Base-by-base conservation (phyloP, 2,329 filamentous ascomycete genomes). In the Botrytis squamosa region DNA sequence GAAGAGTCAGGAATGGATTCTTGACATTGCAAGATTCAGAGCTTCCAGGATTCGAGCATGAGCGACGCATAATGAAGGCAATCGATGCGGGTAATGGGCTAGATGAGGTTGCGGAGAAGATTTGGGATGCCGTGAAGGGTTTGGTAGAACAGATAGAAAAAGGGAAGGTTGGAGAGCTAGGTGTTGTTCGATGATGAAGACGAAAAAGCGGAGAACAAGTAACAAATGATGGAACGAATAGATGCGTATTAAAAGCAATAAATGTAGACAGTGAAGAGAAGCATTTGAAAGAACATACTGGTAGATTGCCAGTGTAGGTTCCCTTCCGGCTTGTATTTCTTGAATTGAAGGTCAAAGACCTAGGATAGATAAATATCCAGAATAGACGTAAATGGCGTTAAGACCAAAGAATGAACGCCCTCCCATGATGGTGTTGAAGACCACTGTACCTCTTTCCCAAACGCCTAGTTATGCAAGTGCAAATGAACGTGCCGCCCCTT, bases 1-100 rank as follows among this genome's bases (percentile, higher is more conserved):
- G 87, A 75, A 88, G 90, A 16, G 96, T 98, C 22, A 85, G 93
- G 33, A 88, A 90, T 75, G 81, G 97, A 68, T 98, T 97, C 82
- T 87, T 86, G 84, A 86, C 84, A 0, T 78, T 91, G 74, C 85
- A 84, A n/a, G 40, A 73, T 16, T 73, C 75, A 1, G 75, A 76
- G 40, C 80, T 81, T 80, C 44, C 20, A 42, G 70, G 70, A 1
- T 67, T 72, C 14, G 73, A 85, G 88, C 80, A 85, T 86, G 78
- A 85, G 85, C 77, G 85, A 87, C 66, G 44, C 81, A 86, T 88
- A 74, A 82, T 89, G 62, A 82, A 85, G 59, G 85, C 89, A 7
- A 83, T 88, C 16, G 85, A 89, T 79, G 88, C 88, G 2, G 86
- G 87, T 0, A 81, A 84, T 2, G 85, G 82, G 3, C 84, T 89